Evolutionary conservation across 225 moss, liverwort and hornwort genomes (phyloP), one percentile per base, ranked within the genome.

Genomic region (Pseudisothecium myosuroides): DNA sequence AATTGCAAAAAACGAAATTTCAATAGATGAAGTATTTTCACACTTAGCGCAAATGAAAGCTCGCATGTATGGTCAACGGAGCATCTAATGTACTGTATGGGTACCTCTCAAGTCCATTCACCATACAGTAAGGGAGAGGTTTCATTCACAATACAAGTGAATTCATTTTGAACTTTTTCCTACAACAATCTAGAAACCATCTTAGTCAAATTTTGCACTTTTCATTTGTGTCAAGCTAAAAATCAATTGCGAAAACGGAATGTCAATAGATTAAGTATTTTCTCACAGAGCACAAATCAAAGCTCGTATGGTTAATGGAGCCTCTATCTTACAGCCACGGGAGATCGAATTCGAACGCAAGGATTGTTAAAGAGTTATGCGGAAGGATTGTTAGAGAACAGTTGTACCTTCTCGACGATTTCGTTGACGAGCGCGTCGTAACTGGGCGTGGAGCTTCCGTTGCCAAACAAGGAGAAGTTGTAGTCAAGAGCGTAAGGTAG

Each of bases 401-500:
- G 62, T 75, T 66, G 76, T 93, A 97, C 98, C 96, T 95, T 96
- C 47, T 95, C 88, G 41, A 92, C 95, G 52, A 99, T 91, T 82
- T 92, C 56, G 84, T 92, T 85, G 49, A 99, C 92, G 55, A 99
- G 96, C 8, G 92, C 94, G 75, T 97, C 96, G 63, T 99, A 99
- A 87, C 21, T 93, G 27, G 98, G 98, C 47, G 95, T 95, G 41
- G 80, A 50, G 68, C 65, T 94, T 26, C 97, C 97, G 85, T 95
- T 94, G 82, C 98, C 98, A 65, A 78, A 99, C 85, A 92, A 83
- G 23, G 91, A 85, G 90, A 96, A 99, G 65, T 92, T 96, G 88
- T 91, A 99, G 18, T 95, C 84, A 24, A 97, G 88, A 17, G 94
- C 92, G 86, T 99, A 99, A n/a, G 98, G 96, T 67, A 99, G 94